Evolutionary conservation across 805 yeast genomes (phyloP).

Genomic region (Komagataella phaffii): DNA sequence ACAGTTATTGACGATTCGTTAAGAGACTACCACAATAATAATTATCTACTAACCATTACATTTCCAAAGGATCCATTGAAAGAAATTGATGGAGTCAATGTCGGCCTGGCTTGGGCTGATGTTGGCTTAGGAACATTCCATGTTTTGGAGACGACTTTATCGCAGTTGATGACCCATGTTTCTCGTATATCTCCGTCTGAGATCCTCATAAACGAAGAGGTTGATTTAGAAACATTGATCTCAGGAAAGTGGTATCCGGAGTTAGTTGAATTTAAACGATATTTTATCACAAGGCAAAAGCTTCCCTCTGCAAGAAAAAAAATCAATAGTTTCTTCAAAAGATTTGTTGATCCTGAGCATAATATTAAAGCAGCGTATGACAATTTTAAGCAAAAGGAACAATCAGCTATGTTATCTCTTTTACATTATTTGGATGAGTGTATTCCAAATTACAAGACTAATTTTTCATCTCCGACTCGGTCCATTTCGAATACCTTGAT

Average conservation of each 20-base stretch:
- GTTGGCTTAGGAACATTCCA: constrained; percentile 69
- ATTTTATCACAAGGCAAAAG: constrained; percentile 41
- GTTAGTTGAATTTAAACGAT: constrained; percentile 42
- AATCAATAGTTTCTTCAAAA: constrained; percentile 20
- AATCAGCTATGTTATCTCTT: constrained; percentile 47
- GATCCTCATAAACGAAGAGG: constrained; percentile 41
- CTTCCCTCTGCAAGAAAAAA: constrained; percentile 26
- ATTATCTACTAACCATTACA: constrained; percentile 53
- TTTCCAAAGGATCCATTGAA: constrained; percentile 37
- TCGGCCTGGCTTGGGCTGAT: constrained; percentile 86
- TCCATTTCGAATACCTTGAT: constrained; percentile 38
- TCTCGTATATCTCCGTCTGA: constrained; percentile 76
- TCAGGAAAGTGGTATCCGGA: constrained; percentile 43
- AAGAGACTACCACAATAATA: constrained; percentile 57
- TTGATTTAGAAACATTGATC: constrained; percentile 23
- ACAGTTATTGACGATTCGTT: constrained; percentile 82
- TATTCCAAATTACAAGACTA: constrained; percentile 52
- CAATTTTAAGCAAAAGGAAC: constrained; percentile 30
- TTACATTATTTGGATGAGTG: constrained; percentile 61
- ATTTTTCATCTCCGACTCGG: constrained; percentile 54
- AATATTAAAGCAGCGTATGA: constrained; percentile 14
- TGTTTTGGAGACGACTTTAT: constrained; percentile 49
- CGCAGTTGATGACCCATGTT: constrained; percentile 54
- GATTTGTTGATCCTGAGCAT: constrained; percentile 23
- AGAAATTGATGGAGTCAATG: constrained; percentile 22